phyloP scores from a whole-genome alignment of 75 land plant species.

The Pinus tabuliformis region DNA sequence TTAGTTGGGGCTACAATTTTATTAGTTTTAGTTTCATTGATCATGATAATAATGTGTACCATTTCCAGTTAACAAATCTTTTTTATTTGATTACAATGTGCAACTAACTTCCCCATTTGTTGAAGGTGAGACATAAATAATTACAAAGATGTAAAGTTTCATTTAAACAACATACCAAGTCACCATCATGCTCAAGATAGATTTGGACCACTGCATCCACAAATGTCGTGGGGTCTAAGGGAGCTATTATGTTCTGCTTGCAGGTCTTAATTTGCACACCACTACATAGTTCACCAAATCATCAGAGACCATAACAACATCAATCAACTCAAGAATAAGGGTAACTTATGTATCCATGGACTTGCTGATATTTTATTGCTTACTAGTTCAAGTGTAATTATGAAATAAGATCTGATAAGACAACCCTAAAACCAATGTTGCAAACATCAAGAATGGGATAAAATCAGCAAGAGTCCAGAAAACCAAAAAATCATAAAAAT shows the following conservation, averaged over 20 bases:
- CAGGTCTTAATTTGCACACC: constrained; percentile 97
- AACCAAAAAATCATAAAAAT: no score
- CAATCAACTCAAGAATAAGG: background rate
- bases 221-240: constrained; percentile 86
- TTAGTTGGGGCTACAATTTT: background rate
- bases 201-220: constrained; percentile 91
- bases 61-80: background rate
- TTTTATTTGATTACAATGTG: background rate
- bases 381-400: background rate
- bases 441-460: no score
- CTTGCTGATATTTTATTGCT: background rate
- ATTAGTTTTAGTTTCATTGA: background rate
- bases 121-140: background rate
- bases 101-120: background rate
- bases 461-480: no score
- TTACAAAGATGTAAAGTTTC: background rate
- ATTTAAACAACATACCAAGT: constrained; percentile 52
- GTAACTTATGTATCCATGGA: background rate
- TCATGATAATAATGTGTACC: background rate
- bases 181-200: constrained; percentile 89
- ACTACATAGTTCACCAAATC: constrained; percentile 27
- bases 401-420: background rate
- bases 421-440: background rate
- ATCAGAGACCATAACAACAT: background rate
- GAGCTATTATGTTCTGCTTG: constrained; percentile 92